phyloP scores from a whole-genome alignment of 75 land plant genomes.

The Pinus tabuliformis region DNA sequence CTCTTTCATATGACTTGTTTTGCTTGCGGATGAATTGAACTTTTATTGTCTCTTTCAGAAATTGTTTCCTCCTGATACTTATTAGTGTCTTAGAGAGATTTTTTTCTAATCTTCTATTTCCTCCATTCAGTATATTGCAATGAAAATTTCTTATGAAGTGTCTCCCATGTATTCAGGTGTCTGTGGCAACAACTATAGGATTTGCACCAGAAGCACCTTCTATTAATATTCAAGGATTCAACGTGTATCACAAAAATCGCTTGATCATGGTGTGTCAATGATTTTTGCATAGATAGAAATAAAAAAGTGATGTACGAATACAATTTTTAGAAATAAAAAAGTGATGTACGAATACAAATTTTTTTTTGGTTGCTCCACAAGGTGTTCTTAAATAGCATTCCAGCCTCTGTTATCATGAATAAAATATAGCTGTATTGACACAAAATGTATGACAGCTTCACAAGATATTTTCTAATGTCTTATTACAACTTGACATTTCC shows the following conservation, averaged over 20 bases:
- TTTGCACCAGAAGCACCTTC: conserved; percentile 9
- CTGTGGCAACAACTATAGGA: not conserved
- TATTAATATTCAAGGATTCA: conserved; percentile 47
- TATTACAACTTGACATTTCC: not conserved
- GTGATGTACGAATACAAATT: not conserved
- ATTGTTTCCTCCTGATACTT: not conserved
- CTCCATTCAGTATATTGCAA: not conserved
- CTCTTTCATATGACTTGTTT: not conserved
- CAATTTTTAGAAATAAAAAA: not conserved
- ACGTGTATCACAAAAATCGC: conserved; percentile 52
- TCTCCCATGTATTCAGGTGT: conserved; percentile 2
- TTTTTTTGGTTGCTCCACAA: not conserved
- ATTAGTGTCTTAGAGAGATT: not conserved
- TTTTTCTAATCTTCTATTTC: not conserved
- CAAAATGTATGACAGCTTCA: no score
- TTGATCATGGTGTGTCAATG: conserved; percentile 27
- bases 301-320: not conserved
- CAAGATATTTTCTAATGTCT: not conserved
- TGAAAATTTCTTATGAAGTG: not conserved
- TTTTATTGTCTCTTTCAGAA: not conserved
- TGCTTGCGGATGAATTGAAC: not conserved
- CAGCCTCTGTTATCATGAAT: not conserved
- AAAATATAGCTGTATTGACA: not conserved
- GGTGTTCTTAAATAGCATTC: not conserved
- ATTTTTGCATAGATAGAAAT: not conserved